phyloP scores from a whole-genome alignment of 2,329 filamentous ascomycete species.

The Hypoxylon sp. region DNA sequence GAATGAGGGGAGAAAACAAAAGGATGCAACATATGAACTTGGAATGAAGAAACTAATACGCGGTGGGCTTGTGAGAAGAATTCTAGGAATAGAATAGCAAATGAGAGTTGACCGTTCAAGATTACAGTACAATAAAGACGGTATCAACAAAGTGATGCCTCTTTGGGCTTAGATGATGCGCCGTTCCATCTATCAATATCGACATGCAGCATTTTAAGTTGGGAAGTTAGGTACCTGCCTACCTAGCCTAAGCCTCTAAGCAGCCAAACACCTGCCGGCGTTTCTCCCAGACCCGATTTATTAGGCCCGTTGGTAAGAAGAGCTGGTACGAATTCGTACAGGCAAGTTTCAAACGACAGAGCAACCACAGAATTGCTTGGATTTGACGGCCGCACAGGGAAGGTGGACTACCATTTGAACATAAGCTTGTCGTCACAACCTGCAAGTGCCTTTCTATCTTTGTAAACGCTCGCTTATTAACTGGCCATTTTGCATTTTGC shows the following conservation, averaged over 20 bases:
- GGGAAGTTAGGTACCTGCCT: constrained; percentile 24
- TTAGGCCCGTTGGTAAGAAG: constrained; percentile 22
- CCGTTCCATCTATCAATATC: constrained; percentile 19
- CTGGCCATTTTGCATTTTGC: no score
- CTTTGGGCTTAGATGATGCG: constrained; percentile 24
- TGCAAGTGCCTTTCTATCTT: not conserved
- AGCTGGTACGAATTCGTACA: no score
- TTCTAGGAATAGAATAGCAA: constrained; percentile 15
- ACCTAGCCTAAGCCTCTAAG: constrained; percentile 3
- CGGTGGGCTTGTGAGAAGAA: constrained; percentile 13
- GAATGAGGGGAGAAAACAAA: constrained; percentile 17
- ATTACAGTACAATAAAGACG: constrained; percentile 3
- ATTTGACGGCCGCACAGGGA: constrained; percentile 16
- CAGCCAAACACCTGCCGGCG: constrained; percentile 3
- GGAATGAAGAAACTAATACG: constrained; percentile 31
- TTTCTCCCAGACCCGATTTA: constrained; percentile 15
- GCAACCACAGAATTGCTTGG: constrained; percentile 15
- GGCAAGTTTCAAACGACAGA: constrained; percentile 31
- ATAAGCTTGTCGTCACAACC: constrained; percentile 31
- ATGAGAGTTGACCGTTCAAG: constrained; percentile 22
- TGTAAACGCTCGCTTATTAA: constrained; percentile 26
- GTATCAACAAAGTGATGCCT: constrained; percentile 19
- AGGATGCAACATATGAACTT: constrained; percentile 18
- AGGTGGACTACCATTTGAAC: constrained; percentile 19
- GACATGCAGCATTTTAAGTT: constrained; percentile 11